Conservation (phyloP, 495 filamentous ascomycete species). For the Trichoderma erinaceum region DNA sequence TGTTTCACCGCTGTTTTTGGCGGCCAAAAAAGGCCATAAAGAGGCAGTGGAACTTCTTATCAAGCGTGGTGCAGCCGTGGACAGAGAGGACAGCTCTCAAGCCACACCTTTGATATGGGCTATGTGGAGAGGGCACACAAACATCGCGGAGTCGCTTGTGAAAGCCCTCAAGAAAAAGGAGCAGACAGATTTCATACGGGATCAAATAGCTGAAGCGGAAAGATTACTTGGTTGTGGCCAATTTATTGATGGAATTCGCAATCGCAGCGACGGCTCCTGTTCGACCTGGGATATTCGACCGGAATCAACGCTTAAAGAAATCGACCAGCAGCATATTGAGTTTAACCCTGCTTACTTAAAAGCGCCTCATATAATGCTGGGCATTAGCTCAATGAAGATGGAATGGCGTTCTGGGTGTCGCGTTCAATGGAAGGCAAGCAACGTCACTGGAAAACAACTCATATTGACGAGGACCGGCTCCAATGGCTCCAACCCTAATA, state of each 20-base stretch:
- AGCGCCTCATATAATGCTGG: neutral
- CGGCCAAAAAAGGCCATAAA: neutral
- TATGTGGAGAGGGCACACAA: neutral
- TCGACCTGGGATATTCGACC: neutral
- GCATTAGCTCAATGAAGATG: neutral
- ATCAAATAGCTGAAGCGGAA: too few species aligned
- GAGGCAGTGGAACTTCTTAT: neutral
- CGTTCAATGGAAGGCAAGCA: neutral
- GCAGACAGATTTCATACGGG: too few species aligned
- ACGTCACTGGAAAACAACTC: neutral
- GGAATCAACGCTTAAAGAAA: neutral
- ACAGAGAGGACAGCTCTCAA: neutral
- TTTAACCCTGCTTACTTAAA: neutral
- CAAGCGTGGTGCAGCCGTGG: neutral
- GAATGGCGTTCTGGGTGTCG: neutral
- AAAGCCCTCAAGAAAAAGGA: neutral
- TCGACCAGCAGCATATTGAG: neutral
- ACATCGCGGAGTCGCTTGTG: neutral
- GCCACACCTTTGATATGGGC: neutral
- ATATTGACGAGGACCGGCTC: too few species aligned
- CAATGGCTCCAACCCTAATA: neutral
- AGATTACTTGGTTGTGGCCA: neutral
- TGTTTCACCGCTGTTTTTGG: neutral
- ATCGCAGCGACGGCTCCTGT: neutral
- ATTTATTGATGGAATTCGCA: neutral